Conservation (phyloP, 2,329 filamentous ascomycete genomes). For the Aureobasidium sp. region DNA sequence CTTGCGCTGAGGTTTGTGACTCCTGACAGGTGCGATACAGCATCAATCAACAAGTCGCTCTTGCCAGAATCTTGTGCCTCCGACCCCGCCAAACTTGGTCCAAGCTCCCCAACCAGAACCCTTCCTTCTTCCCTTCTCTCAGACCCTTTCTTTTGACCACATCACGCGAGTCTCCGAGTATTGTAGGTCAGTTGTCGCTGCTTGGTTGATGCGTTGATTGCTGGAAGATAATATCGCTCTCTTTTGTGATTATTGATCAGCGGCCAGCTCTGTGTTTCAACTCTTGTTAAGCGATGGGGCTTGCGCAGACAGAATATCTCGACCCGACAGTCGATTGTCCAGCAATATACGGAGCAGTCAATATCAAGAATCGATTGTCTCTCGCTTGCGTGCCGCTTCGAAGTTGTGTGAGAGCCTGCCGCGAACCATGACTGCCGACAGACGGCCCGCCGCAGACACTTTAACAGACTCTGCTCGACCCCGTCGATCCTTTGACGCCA, state of each 20-base stretch:
- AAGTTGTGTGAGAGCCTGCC: too few species aligned
- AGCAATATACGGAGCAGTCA: background rate
- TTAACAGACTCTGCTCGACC: background rate
- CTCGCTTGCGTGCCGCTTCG: background rate
- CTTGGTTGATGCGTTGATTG: background rate
- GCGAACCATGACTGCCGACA: background rate
- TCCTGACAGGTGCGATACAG: background rate
- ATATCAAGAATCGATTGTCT: background rate
- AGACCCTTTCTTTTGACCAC: background rate
- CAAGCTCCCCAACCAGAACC: background rate
- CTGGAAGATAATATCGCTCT: background rate
- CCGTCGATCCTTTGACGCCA: background rate
- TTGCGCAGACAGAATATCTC: background rate
- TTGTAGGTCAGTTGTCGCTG: background rate
- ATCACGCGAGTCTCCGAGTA: background rate
- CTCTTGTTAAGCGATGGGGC: background rate
- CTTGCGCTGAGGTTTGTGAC: background rate
- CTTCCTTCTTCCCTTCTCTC: background rate
- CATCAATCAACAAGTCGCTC: background rate
- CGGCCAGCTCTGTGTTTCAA: background rate
- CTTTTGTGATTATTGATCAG: background rate
- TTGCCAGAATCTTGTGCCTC: background rate
- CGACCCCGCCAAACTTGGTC: slow-evolving; percentile 1
- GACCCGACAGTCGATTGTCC: background rate
- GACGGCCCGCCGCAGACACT: background rate